Conservation (phyloP, 2,329 filamentous ascomycete genomes). For the Capronia coronata region DNA sequence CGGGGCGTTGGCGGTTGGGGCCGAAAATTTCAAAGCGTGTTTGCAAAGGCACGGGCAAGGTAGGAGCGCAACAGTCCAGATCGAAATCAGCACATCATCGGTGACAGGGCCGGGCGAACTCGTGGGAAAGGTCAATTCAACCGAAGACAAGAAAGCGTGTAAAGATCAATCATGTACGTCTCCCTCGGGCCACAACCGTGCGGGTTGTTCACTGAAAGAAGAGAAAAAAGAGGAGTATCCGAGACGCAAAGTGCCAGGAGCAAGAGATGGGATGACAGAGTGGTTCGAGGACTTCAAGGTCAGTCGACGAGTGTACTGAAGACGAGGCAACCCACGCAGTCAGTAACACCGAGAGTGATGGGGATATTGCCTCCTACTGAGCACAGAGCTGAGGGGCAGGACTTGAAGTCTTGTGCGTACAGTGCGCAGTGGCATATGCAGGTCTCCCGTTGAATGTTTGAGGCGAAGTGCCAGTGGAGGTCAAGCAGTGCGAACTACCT, state of each 20-base stretch:
- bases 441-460: conserved; percentile 5
- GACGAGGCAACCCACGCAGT: background rate
- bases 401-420: conserved; percentile 7
- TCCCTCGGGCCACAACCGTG: conserved; percentile 4
- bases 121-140: conserved; percentile 1
- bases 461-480: conserved; percentile 21
- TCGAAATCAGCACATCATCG: conserved; percentile 24
- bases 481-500: no score
- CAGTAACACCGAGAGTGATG: conserved; percentile 4
- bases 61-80: conserved; percentile 13
- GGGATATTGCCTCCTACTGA: background rate
- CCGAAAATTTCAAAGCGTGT: conserved; percentile 18
- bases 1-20: conserved; percentile 12
- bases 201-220: background rate
- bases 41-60: conserved; percentile 15
- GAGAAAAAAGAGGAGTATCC: no score
- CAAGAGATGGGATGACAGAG: background rate
- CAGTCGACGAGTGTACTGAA: conserved; percentile 1
- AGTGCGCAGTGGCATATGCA: conserved; percentile 3
- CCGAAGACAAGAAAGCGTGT: conserved; percentile 5
- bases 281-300: background rate
- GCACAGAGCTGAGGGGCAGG: background rate
- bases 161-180: conserved; percentile 4
- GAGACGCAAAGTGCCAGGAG: background rate
- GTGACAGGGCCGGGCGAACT: conserved; percentile 8